Evolutionary conservation across 2,329 filamentous ascomycete genomes (phyloP), one percentile per base, ranked within the genome.

Genomic region (Ophiostoma montium): DNA sequence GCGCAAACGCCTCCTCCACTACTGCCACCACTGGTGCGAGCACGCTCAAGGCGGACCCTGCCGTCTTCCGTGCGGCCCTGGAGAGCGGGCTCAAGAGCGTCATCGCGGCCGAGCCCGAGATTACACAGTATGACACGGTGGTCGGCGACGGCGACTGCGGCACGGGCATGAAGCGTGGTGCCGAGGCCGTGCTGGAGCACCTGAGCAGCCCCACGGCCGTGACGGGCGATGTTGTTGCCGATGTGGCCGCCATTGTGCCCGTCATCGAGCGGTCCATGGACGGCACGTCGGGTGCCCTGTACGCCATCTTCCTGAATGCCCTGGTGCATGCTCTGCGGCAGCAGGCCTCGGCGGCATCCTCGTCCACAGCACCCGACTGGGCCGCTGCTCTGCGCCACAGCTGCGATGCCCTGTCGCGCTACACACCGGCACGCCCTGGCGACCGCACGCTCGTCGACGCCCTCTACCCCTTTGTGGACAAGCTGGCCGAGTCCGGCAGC

Each of bases 81-180:
- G 70, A 64, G 18, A 67, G 65, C 15, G 84, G 71, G 0, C 67
- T 87, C 15, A 66, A 82, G 45, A 70, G 69, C 33, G 67, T 88
- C 13, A 74, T 86, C 53, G 71, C 68, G 0, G 81, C 72, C 1
- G 84, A 88, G 61, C 79, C 82, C 1, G 80, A 85, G 46, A 72
- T 87, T 46, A 87, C 84, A 0, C 74, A 69, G 46, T 87, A 78
- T 58, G 84, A 87, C 60, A 94, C 86, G 0, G 78, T 92, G 12
- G 86, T 94, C 21, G 88, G 88, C 38, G 88, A 95, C 60, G 88
- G 88, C 43, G 88, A 95, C 65, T 95, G 88, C 59, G 88, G 88
- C 10, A 85, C 87, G 51, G 86, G 86, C 5, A 70, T 95, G 53
- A 87, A 86, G 68, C 80, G 87, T 53, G 88, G 88, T 45, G 87